A percentile compares a stretch with the other conserved stretches of the same genome.
Evolutionary conservation across 176 grass and related monocot genomes (phyloP).

Genomic region (Typha latifolia): DNA sequence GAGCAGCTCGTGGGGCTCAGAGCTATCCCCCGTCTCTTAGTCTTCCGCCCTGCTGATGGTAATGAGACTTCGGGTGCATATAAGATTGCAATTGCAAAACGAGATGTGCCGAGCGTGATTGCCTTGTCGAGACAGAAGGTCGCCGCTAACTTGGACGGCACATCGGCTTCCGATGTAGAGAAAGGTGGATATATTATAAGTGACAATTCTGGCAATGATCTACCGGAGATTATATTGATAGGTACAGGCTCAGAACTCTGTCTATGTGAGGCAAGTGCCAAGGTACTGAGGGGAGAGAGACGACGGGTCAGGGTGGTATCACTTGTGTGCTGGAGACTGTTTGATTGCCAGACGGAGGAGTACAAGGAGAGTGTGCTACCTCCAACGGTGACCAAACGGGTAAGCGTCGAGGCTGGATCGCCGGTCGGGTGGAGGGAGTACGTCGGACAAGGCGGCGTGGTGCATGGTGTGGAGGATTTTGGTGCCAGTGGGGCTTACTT

Average conservation of each 20-base stretch:
- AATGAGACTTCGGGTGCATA: conserved; percentile 6
- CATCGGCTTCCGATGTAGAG: conserved; percentile 2
- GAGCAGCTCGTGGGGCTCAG: conserved; percentile 6
- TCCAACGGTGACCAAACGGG: not conserved
- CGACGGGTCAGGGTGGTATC: conserved; percentile 1
- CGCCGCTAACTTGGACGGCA: conserved; percentile 6
- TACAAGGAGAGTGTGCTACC: conserved; percentile 8
- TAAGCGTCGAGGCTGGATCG: conserved; percentile 4
- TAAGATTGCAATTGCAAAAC: not conserved
- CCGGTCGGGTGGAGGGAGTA: conserved; percentile 6
- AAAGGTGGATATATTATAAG: conserved; percentile 1
- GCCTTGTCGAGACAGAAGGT: conserved; percentile 9
- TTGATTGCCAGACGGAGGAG: not conserved
- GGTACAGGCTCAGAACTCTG: conserved; percentile 1
- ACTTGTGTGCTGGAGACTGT: conserved; percentile 11
- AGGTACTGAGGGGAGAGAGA: not conserved
- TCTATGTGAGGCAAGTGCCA: conserved; percentile 6
- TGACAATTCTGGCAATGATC: not conserved
- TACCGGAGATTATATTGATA: conserved; percentile 8
- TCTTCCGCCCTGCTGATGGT: conserved; percentile 2
- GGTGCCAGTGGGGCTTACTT: conserved; percentile 7
- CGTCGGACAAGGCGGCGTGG: not conserved
- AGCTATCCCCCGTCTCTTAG: conserved; percentile 8
- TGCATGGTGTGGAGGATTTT: conserved; percentile 1
- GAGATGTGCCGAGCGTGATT: not conserved